A percentile compares a stretch with the other conserved stretches of the same genome.
Evolutionary conservation across 2,329 filamentous ascomycete genomes (phyloP).

Genomic region (Thelonectria rubi): DNA sequence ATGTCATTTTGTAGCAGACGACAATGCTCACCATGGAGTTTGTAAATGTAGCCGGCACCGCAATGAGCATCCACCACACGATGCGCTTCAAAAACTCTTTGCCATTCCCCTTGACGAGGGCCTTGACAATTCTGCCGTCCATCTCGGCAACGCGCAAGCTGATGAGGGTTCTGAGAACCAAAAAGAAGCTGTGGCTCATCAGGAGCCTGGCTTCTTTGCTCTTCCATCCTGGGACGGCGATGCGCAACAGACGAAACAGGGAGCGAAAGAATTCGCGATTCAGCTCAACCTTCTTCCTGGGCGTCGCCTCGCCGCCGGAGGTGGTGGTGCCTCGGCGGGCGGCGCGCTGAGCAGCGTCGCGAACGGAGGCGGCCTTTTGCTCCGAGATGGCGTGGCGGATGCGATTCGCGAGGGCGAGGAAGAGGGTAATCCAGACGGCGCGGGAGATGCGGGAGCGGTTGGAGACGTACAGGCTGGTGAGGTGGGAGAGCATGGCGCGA

Average conservation of each 20-base stretch:
- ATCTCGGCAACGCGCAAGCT: constrained; percentile 96
- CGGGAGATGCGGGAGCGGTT: constrained; percentile 86
- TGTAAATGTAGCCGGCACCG: constrained; percentile 94
- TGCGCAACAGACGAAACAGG: constrained; percentile 78
- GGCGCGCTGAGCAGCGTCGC: constrained; percentile 67
- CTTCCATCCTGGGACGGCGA: constrained; percentile 89
- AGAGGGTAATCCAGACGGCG: constrained; percentile 82
- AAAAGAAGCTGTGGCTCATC: constrained; percentile 90
- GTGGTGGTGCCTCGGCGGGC: constrained; percentile 59
- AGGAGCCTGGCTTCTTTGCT: constrained; percentile 89
- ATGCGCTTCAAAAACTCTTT: constrained; percentile 88
- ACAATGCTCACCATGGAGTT: constrained; percentile 86
- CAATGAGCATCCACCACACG: constrained; percentile 98
- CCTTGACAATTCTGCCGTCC: constrained; percentile 93
- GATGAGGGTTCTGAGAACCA: constrained; percentile 89
- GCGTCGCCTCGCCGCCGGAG: constrained; percentile 46
- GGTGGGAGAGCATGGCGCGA: constrained; percentile 69
- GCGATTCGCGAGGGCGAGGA: constrained; percentile 83
- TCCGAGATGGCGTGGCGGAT: constrained; percentile 91
- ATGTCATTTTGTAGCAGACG: neutral
- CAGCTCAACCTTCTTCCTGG: constrained; percentile 85
- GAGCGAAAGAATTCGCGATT: constrained; percentile 85
- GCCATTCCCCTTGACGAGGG: constrained; percentile 87
- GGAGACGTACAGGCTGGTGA: constrained; percentile 77
- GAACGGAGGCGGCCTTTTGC: constrained; percentile 83